Percentiles rank a stretch among this genome's conserved stretches.
phyloP scores from a whole-genome alignment of 2,329 filamentous ascomycete genomes.

The Diatrype stigma region DNA sequence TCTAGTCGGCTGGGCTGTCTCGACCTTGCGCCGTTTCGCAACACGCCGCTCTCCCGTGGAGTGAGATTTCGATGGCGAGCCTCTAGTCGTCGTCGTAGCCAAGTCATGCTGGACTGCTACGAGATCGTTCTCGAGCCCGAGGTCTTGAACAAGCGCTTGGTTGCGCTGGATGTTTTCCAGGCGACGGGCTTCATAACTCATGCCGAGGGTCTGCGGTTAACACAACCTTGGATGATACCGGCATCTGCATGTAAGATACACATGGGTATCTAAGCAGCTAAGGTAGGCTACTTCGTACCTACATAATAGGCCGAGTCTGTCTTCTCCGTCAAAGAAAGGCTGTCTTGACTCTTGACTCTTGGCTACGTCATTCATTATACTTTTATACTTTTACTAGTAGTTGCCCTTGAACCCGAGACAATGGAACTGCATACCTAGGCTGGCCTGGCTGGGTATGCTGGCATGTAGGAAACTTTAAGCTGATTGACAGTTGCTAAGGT shows the following conservation, averaged over 20 bases:
- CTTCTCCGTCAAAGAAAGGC: neutral
- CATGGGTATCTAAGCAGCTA: too few relatives aligned
- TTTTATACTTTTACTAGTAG: neutral
- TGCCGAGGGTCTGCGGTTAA: constrained; percentile 6
- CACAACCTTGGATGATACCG: too few relatives aligned
- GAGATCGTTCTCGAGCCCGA: constrained; percentile 37
- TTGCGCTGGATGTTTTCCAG: constrained; percentile 46
- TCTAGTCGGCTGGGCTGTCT: constrained; percentile 32
- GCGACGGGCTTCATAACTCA: constrained; percentile 40
- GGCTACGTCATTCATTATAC: constrained; percentile 3
- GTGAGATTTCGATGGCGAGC: too few relatives aligned
- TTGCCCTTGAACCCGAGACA: too few relatives aligned
- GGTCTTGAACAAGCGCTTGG: constrained; percentile 40
- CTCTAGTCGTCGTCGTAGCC: neutral
- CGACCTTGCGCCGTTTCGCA: constrained; percentile 37
- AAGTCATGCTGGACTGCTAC: constrained; percentile 14
- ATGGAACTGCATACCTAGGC: too few relatives aligned
- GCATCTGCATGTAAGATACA: too few relatives aligned
- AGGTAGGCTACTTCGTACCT: too few relatives aligned
- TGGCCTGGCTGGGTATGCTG: too few relatives aligned
- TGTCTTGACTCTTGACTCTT: neutral
- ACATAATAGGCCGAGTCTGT: too few relatives aligned
- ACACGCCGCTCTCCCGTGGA: too few relatives aligned
- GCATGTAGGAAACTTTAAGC: too few relatives aligned
- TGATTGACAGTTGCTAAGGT: too few relatives aligned